phyloP scores from a whole-genome alignment of 1,284 basidiomycete genomes.

The Heterobasidion irregulare region DNA sequence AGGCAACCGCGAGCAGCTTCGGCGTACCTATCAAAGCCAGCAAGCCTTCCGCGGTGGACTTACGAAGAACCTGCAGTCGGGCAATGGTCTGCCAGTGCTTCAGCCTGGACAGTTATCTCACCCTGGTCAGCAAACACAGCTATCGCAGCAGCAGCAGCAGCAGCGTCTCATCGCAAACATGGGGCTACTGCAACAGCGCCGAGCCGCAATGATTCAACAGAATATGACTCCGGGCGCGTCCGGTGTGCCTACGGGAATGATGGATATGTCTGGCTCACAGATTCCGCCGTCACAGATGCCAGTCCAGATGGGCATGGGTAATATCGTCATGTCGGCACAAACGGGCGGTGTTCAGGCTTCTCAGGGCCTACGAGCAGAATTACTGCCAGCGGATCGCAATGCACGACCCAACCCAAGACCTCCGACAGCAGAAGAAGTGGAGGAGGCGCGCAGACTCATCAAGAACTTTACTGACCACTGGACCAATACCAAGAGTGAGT shows the following conservation, averaged over 20 bases:
- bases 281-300: neutral
- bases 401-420: neutral
- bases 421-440: neutral
- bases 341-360: too few species aligned
- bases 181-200: neutral
- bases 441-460: neutral
- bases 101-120: neutral
- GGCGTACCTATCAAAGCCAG: slow-evolving; percentile 31
- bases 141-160: slow-evolving; percentile 5
- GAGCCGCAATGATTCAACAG: neutral
- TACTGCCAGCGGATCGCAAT: too few species aligned
- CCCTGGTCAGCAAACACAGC: slow-evolving; percentile 4
- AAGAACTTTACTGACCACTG: slow-evolving; percentile 12
- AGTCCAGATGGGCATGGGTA: neutral
- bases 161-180: neutral
- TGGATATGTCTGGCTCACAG: neutral
- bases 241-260: neutral
- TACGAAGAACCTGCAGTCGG: slow-evolving; percentile 10
- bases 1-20: slow-evolving; percentile 36
- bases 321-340: neutral
- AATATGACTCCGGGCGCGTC: neutral
- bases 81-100: slow-evolving; percentile 4
- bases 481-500: neutral
- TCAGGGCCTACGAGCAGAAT: too few species aligned
- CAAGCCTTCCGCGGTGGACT: slow-evolving; percentile 26